Conservation (phyloP, 768 basidiomycete genomes). For the Leccinum sublutescens region DNA sequence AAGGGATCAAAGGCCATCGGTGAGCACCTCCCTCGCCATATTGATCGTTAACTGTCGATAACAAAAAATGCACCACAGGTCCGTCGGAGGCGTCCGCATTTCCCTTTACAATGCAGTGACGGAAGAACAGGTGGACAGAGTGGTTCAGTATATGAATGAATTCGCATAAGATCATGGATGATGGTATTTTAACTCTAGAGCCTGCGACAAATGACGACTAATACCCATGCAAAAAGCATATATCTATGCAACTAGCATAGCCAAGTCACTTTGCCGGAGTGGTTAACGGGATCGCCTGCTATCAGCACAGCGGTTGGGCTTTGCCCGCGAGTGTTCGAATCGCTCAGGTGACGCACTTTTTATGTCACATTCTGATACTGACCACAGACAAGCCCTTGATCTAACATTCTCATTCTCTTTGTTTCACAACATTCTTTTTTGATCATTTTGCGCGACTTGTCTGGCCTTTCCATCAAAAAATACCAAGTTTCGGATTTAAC, state of each 20-base stretch:
- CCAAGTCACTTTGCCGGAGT: slow-evolving; percentile 88
- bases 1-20: slow-evolving; percentile 91
- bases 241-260: rapidly evolving
- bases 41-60: neutral
- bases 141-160: slow-evolving; percentile 59
- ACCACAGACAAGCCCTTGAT: neutral
- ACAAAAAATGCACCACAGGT: slow-evolving; percentile 34
- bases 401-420: neutral
- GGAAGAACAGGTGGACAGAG: slow-evolving; percentile 63
- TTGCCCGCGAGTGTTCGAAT: slow-evolving; percentile 64
- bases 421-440: neutral
- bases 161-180: slow-evolving; percentile 36
- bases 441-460: neutral
- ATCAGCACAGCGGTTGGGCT: slow-evolving; percentile 54
- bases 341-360: slow-evolving; percentile 55
- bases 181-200: slow-evolving; percentile 7
- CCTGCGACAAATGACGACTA: neutral
- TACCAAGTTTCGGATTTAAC: too few relatives aligned
- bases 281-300: slow-evolving; percentile 88
- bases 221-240: neutral
- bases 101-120: slow-evolving; percentile 90
- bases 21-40: slow-evolving; percentile 38
- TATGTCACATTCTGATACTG: neutral
- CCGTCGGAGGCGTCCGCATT: slow-evolving; percentile 70
- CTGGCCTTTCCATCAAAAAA: neutral